These are phyloP conservation scores for Suhomyces xylopsoci DNA, from an alignment of 805 yeast species.

Conservation along the genomic window DNA sequence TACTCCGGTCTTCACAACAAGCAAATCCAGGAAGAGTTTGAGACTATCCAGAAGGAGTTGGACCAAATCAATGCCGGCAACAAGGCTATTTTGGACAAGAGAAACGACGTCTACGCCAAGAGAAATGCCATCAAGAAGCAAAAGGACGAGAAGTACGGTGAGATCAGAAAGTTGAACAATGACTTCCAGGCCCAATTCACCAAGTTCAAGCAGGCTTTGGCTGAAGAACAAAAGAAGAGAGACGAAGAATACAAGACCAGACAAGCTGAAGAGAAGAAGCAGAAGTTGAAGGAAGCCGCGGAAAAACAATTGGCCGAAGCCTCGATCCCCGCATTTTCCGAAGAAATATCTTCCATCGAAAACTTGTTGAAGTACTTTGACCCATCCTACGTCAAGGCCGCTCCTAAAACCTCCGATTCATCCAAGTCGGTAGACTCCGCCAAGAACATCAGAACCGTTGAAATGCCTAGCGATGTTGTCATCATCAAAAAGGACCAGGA, in stretches of 20 bases:
- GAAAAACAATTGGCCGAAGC: conserved; percentile 72
- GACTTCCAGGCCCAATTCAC: conserved; percentile 75
- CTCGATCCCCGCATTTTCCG: conserved; percentile 77
- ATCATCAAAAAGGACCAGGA: conserved; percentile 62
- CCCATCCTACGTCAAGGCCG: conserved; percentile 67
- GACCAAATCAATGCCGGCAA: conserved; percentile 60
- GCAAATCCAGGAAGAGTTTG: conserved; percentile 67
- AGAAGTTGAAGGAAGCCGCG: conserved; percentile 52
- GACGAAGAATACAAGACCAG: conserved; percentile 62
- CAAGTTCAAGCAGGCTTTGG: conserved; percentile 64
- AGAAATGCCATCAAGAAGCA: conserved; percentile 65
- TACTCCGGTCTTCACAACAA: conserved; percentile 56
- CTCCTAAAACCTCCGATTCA: conserved; percentile 20
- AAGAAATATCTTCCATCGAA: conserved; percentile 75
- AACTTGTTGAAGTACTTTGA: conserved; percentile 71
- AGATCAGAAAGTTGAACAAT: conserved; percentile 64
- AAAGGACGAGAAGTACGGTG: conserved; percentile 64
- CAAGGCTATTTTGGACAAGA: conserved; percentile 63
- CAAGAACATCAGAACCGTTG: conserved; percentile 46
- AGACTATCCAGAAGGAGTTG: conserved; percentile 63
- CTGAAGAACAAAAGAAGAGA: conserved; percentile 66
- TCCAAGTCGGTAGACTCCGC: conserved; percentile 20
- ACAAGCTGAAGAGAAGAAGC: conserved; percentile 50
- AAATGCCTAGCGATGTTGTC: conserved; percentile 61
- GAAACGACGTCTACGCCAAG: conserved; percentile 58